Base-by-base conservation (phyloP, 1,284 basidiomycete species). In the Rhodotorula glutinis region DNA sequence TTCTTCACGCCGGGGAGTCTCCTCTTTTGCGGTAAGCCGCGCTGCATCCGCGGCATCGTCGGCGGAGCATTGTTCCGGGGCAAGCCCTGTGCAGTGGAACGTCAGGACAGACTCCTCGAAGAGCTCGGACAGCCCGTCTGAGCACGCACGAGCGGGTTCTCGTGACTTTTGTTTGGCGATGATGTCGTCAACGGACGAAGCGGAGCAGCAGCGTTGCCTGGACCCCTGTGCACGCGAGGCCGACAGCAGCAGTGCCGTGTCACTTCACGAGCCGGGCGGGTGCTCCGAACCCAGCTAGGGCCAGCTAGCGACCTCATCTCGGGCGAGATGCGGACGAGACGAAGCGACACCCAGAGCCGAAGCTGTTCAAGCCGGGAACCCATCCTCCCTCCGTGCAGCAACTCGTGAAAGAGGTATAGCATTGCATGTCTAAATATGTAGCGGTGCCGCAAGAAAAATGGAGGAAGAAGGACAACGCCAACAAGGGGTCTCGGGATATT, bases 1-100 rank as follows among this genome's bases (percentile, higher is more conserved):
- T 80, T 78, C 68, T 82, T 81, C 41, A 84, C 83, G 38, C 83
- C 77, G 16, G 80, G 80, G 55, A 85, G 83, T 9, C 76, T 76
- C 0, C 81, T 79, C 57, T 82, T 83, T 47, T 78, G 73, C 2
- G 82, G 82, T 21, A 81, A 78, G 0, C 81, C 81, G 2, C 81
- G 78, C 62, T 76, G 75, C 67, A 70, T 68, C 40, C 75, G 70
- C 23, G 75, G 75, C 63, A 76, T 74, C 2, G 73, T 74, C 33
- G 75, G 75, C 27, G 74, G 74, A 2, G 75, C 73, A 49, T 70
- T 66, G 13, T 69, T 70, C 5, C 71, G 67, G 1, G 75, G 75
- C 21, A 76, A 61, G 8, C 75, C 75, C 75, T 76, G 65, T 25
- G 25, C 13, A 27, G 27, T 25, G n/a, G 13, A 29, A 9, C 21